Percentiles rank a stretch among this genome's conserved stretches.
Evolutionary conservation across 1,139 yeast genomes (phyloP).

Genomic region (Diutina siamensis): DNA sequence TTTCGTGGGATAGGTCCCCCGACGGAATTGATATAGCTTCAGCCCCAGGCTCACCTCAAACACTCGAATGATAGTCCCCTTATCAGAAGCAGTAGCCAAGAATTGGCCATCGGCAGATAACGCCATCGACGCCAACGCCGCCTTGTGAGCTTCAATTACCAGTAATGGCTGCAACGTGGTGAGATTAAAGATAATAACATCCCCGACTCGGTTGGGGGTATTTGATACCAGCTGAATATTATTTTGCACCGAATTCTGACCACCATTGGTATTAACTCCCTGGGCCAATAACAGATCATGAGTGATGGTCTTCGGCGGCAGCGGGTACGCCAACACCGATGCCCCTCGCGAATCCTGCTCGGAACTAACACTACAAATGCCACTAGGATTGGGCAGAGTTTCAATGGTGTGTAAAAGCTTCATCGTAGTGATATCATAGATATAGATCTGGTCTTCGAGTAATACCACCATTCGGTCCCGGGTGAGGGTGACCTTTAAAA

Average conservation of each 20-base stretch:
- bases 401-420: constrained; percentile 80
- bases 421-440: constrained; percentile 85
- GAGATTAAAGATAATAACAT: constrained; percentile 77
- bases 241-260: constrained; percentile 28
- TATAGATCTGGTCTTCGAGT: constrained; percentile 74
- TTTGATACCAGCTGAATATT: constrained; percentile 35
- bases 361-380: constrained; percentile 58
- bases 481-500: constrained; percentile 68
- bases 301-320: constrained; percentile 49
- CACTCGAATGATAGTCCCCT: constrained; percentile 86
- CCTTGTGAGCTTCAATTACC: constrained; percentile 89
- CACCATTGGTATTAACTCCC: constrained; percentile 36
- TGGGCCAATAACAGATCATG: constrained; percentile 32
- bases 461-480: constrained; percentile 64
- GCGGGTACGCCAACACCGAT: constrained; percentile 76
- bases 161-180: constrained; percentile 69
- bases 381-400: constrained; percentile 57
- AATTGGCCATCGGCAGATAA: constrained; percentile 72
- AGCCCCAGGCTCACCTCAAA: constrained; percentile 77
- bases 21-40: constrained; percentile 77
- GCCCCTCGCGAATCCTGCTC: constrained; percentile 31
- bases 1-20: constrained; percentile 89
- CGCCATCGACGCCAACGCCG: constrained; percentile 68
- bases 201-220: constrained; percentile 57
- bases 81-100: constrained; percentile 89